Conservation (phyloP, 2,329 filamentous ascomycete genomes). For the Aspergillus pseudotamarii region DNA sequence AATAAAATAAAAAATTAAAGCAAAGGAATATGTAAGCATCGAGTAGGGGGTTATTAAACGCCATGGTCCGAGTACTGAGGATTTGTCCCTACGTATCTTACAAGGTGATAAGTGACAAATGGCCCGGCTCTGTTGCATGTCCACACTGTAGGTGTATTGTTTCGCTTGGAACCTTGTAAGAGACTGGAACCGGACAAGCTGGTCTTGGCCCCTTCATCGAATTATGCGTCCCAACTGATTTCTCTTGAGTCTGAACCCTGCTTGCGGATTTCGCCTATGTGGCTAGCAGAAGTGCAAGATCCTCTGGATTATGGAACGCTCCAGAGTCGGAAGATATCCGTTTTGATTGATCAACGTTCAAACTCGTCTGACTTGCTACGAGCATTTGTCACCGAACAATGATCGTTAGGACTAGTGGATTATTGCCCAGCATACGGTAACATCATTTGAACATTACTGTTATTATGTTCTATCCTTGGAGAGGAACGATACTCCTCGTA, state of each 20-base stretch:
- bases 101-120: too few species aligned
- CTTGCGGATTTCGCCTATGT: too few species aligned
- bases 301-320: slow-evolving; percentile 7
- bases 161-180: too few species aligned
- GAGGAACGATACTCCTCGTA: background rate
- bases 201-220: too few species aligned
- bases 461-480: background rate
- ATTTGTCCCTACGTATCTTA: too few species aligned
- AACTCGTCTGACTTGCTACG: slow-evolving; percentile 2
- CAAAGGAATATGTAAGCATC: background rate
- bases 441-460: slow-evolving; percentile 9
- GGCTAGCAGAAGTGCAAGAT: too few species aligned
- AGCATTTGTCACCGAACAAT: slow-evolving; percentile 6
- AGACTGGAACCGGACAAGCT: too few species aligned
- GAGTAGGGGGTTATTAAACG: background rate
- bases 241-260: too few species aligned
- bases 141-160: too few species aligned
- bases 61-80: background rate
- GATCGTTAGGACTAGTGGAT: background rate
- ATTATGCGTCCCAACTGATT: too few species aligned
- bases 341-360: slow-evolving; percentile 10
- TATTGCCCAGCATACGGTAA: background rate
- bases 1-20: background rate
- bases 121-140: too few species aligned
- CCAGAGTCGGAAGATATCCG: background rate